Base-by-base conservation (phyloP, 768 basidiomycete species). In the Rhizopogon vinicolor region DNA sequence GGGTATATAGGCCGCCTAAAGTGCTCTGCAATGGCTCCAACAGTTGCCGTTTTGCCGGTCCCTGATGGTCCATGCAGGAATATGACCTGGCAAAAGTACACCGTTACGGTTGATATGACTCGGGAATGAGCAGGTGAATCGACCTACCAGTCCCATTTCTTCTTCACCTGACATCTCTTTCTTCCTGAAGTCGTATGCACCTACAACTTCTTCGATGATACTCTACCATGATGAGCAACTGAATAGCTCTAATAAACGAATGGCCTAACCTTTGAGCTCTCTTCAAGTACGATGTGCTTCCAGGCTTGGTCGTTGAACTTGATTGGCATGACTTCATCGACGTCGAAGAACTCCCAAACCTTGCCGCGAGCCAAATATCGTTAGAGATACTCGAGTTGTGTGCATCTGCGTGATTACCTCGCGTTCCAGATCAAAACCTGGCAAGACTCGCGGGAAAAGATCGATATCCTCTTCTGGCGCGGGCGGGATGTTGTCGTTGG, bases 41-140 rank as follows among this genome's bases (percentile, higher is more conserved):
- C 33, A 2, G 46, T 48, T 0, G 46, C 46, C 7, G 97, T 99
- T 75, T 99, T 99, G 55, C 97, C 97, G 7, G 97, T 98, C 65
- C 97, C 97, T 1, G 97, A 96, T 53, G 97, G 97, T 9, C 97
- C 97, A 61, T 89, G 91, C 4, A 99, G 81, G 46, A 99, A 80
- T 54, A 99, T 92, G 13, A 78, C 92, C 92, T 93, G 60, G 8
- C n/a, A 35, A 19, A 4, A 18, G 35, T 18, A 31, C 12, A 1
- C n/a, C 31, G n/a, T 46, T 3, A 22, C 33, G 9, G 29, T 18
- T 18, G 45, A 18, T 7, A 1, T 12, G 10, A 12, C 35, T 2
- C 33, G 14, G 14, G 31, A 48, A 35, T 13, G 8, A 48, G 35
- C 19, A 35, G 14, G 7, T 48, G 14, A 35, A 8, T 48, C 8